Evolutionary conservation across 257 asterid genomes (phyloP).

Genomic region (Nemophila menziesii): DNA sequence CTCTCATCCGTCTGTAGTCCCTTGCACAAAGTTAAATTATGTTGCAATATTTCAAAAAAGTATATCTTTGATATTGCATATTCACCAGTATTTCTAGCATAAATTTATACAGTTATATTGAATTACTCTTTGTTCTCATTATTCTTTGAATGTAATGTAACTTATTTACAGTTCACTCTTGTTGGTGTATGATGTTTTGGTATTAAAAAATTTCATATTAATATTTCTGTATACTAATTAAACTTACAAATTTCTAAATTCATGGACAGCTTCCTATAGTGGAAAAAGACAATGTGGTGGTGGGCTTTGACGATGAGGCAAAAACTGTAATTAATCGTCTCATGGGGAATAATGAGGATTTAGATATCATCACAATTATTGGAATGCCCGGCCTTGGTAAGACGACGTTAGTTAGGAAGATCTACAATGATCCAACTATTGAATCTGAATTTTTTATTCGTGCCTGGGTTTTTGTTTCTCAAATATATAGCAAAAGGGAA

Average conservation of each 20-base stretch:
- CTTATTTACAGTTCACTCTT: background rate
- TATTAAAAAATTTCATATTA: background rate
- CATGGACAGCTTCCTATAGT: conserved; percentile 2
- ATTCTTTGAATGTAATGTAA: too few relatives aligned
- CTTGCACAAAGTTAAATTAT: too few relatives aligned
- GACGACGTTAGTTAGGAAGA: conserved; percentile 9
- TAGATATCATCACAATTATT: conserved; percentile 12
- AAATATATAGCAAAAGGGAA: conserved; percentile 15
- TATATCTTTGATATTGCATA: too few relatives aligned
- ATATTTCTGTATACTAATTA: too few relatives aligned
- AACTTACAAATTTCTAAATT: background rate
- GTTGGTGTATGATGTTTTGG: background rate
- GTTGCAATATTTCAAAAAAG: too few relatives aligned
- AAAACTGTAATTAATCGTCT: conserved; percentile 9
- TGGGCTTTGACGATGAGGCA: conserved; percentile 17
- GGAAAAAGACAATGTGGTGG: conserved; percentile 20
- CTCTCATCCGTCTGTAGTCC: too few relatives aligned
- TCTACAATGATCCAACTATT: conserved; percentile 6
- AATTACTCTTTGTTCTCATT: too few relatives aligned
- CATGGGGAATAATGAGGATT: background rate
- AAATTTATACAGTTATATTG: too few relatives aligned
- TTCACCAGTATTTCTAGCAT: too few relatives aligned
- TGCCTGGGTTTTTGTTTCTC: conserved; percentile 16
- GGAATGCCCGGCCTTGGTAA: conserved; percentile 20
- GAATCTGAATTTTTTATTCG: conserved; percentile 4